phyloP scores from a whole-genome alignment of 2,329 filamentous ascomycete genomes.

The Phialophora expanda region DNA sequence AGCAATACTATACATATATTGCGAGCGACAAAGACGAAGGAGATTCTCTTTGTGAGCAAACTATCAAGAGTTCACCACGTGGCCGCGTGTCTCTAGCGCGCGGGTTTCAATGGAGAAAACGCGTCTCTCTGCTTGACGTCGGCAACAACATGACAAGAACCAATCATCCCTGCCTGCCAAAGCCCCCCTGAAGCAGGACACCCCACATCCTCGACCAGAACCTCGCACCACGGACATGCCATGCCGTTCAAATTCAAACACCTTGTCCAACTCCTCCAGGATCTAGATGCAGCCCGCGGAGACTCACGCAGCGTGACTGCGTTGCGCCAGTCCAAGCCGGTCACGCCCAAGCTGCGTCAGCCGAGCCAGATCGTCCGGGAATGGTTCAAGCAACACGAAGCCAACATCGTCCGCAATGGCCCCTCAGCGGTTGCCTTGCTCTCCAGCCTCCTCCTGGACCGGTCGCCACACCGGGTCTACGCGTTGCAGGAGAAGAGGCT shows the following conservation, averaged over 20 bases:
- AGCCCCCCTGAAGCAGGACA: neutral
- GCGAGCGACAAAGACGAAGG: neutral
- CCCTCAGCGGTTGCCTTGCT: conserved; percentile 69
- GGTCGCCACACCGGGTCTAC: conserved; percentile 78
- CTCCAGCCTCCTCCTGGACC: conserved; percentile 76
- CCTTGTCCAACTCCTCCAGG: conserved; percentile 75
- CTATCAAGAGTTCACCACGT: neutral
- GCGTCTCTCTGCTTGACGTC: neutral
- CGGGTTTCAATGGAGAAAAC: neutral
- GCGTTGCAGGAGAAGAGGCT: conserved; percentile 67
- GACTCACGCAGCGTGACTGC: conserved; percentile 43
- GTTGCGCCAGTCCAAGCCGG: conserved; percentile 17
- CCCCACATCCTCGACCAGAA: neutral
- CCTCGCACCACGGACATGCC: conserved; percentile 41
- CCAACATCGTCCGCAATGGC: conserved; percentile 61
- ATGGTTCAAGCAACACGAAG: conserved; percentile 73
- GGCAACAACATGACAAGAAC: neutral
- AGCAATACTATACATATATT: neutral
- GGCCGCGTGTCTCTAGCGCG: neutral
- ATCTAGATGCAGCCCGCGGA: conserved; percentile 60
- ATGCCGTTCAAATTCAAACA: conserved; percentile 65
- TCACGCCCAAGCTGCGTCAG: neutral
- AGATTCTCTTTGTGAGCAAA: neutral
- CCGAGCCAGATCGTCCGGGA: conserved; percentile 54
- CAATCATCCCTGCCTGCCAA: neutral